These are phyloP conservation scores for Hanseniaspora lachancei DNA, from an alignment of 805 yeast species.

Conservation along the genomic window DNA sequence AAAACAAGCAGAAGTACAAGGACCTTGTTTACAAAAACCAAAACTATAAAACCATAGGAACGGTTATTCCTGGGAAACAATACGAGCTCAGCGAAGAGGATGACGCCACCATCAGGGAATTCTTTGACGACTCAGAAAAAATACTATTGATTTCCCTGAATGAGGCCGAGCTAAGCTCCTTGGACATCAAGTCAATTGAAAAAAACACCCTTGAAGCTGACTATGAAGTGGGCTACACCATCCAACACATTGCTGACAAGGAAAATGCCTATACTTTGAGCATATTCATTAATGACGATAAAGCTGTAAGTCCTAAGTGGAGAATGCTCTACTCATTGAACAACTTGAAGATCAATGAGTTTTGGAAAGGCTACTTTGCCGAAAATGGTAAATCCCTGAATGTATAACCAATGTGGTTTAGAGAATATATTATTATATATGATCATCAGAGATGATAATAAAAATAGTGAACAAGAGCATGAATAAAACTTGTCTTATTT, in stretches of 20 bases:
- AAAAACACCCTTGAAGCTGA: slow-evolving; percentile 12
- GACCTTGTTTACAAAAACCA: slow-evolving; percentile 9
- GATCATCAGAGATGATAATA: not conserved
- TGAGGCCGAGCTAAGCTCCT: slow-evolving; percentile 25
- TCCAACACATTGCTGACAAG: slow-evolving; percentile 17
- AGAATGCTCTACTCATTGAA: slow-evolving; percentile 12
- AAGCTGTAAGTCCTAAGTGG: slow-evolving; percentile 10
- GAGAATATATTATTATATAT: not conserved
- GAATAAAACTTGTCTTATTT: no score
- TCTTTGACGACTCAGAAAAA: slow-evolving; percentile 34
- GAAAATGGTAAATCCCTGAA: not conserved
- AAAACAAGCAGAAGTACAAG: slow-evolving; percentile 16
- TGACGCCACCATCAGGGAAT: slow-evolving; percentile 27
- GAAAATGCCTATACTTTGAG: not conserved
- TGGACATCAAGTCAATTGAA: slow-evolving; percentile 11
- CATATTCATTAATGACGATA: slow-evolving; percentile 13
- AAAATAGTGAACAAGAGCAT: not conserved
- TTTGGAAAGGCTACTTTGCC: not conserved
- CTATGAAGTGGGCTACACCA: slow-evolving; percentile 17
- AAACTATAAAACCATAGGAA: slow-evolving; percentile 12
- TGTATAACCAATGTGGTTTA: not conserved
- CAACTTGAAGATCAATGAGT: slow-evolving; percentile 6
- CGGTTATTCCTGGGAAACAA: slow-evolving; percentile 18
- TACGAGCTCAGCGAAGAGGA: slow-evolving; percentile 19
- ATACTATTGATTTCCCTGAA: slow-evolving; percentile 31